Evolutionary conservation across 164 flowering plant genomes (phyloP).

Genomic region (Hamamelis virginiana): DNA sequence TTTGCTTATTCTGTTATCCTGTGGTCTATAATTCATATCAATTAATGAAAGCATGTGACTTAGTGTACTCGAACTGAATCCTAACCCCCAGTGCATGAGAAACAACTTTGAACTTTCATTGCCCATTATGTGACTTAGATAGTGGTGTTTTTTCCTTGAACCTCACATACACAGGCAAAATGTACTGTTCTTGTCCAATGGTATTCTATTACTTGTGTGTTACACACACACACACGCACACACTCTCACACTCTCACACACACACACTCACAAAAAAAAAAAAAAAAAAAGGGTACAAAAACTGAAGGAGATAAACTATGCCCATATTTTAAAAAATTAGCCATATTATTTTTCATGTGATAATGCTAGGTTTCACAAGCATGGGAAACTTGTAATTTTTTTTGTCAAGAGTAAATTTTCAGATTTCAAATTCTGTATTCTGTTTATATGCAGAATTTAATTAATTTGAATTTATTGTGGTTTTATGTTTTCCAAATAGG

Average conservation of each 20-base stretch:
- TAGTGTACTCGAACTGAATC: background rate
- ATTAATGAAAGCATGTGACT: no score
- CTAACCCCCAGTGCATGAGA: background rate
- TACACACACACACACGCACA: no score
- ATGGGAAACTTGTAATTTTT: background rate
- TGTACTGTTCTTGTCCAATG: background rate
- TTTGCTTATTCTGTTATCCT: background rate
- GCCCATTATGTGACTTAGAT: no score
- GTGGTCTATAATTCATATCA: no score
- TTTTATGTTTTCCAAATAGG: conserved; percentile 34
- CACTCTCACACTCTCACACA: no score
- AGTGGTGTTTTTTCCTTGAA: background rate
- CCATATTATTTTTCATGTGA: background rate
- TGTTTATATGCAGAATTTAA: background rate
- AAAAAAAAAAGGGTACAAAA: no score
- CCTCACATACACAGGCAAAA: background rate
- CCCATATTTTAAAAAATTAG: background rate
- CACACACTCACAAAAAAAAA: no score
- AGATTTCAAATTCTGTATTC: background rate
- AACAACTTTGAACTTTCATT: background rate
- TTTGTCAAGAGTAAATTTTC: background rate
- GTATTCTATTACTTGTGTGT: background rate
- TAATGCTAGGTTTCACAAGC: background rate
- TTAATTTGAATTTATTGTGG: background rate
- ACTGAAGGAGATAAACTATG: background rate